phyloP scores from a whole-genome alignment of 1,139 yeast species.

The Arxiozyma heterogenica region DNA sequence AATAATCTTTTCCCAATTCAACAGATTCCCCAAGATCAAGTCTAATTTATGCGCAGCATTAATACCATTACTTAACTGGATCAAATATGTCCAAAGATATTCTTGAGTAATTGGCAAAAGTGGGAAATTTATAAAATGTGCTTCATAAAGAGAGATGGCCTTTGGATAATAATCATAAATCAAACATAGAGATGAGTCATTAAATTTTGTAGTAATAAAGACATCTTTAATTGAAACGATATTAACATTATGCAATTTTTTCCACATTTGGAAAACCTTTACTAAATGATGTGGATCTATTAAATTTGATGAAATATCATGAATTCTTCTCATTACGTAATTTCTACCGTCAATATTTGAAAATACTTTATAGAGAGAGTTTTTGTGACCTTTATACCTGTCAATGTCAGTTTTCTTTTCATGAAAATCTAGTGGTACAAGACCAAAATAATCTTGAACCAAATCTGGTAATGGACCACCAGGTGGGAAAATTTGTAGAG shows the following conservation, averaged over 20 bases:
- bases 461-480: conserved; percentile 33
- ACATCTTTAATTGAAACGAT: conserved; percentile 68
- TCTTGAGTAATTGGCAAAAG: conserved; percentile 50
- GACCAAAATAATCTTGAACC: conserved; percentile 75
- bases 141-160: conserved; percentile 48
- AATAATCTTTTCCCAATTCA: conserved; percentile 61
- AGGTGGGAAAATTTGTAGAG: conserved; percentile 47
- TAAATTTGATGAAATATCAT: conserved; percentile 41
- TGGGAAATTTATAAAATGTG: conserved; percentile 38
- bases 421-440: conserved; percentile 69
- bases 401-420: conserved; percentile 39
- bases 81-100: conserved; percentile 62
- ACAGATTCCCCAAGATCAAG: conserved; percentile 50
- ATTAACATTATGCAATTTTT: conserved; percentile 43
- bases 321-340: conserved; percentile 68
- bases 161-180: conserved; percentile 65
- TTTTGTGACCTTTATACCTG: conserved; percentile 47
- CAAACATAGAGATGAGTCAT: conserved; percentile 56
- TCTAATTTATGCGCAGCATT: conserved; percentile 51
- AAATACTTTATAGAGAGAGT: conserved; percentile 68
- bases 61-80: conserved; percentile 66
- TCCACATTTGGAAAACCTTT: conserved; percentile 45
- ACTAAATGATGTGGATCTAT: conserved; percentile 49
- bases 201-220: conserved; percentile 81
- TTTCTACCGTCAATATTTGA: conserved; percentile 72